Conservation (phyloP, 805 yeast species). For the Blastobotrys peoriensis region DNA sequence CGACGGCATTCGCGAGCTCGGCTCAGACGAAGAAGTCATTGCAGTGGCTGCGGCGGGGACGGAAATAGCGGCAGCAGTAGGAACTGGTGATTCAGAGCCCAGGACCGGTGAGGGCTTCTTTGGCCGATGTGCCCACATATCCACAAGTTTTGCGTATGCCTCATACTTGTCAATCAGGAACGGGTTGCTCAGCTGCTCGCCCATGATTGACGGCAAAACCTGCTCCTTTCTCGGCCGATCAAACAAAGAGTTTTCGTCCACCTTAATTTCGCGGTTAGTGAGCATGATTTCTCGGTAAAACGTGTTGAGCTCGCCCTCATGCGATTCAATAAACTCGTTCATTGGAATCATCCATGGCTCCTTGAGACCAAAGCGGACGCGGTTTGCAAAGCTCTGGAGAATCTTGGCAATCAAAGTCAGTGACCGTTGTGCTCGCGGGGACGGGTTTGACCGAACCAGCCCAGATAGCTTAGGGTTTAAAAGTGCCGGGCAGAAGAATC, state of each 20-base stretch:
- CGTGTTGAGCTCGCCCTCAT: slow-evolving; percentile 52
- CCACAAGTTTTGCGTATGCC: slow-evolving; percentile 26
- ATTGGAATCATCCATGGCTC: slow-evolving; percentile 72
- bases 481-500: slow-evolving; percentile 87
- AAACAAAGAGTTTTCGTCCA: not conserved
- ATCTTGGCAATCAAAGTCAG: slow-evolving; percentile 72
- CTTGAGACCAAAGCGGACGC: slow-evolving; percentile 69
- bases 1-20: not conserved
- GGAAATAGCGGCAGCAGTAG: too few species aligned
- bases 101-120: slow-evolving; percentile 1
- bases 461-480: slow-evolving; percentile 83
- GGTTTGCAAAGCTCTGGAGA: slow-evolving; percentile 69
- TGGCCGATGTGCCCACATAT: slow-evolving; percentile 16
- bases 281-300: slow-evolving; percentile 65
- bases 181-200: slow-evolving; percentile 29
- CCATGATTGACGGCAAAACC: slow-evolving; percentile 18
- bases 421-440: slow-evolving; percentile 67
- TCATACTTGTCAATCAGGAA: slow-evolving; percentile 32
- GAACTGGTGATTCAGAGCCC: not conserved
- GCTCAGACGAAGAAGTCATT: not conserved
- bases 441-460: slow-evolving; percentile 62
- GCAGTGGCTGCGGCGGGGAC: not conserved
- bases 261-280: slow-evolving; percentile 3
- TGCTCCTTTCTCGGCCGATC: slow-evolving; percentile 22
- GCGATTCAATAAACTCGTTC: slow-evolving; percentile 60